These are phyloP conservation scores for Tolypocladium pustulatum DNA, from an alignment of 2,329 filamentous ascomycete genomes.

Conservation along the genomic window DNA sequence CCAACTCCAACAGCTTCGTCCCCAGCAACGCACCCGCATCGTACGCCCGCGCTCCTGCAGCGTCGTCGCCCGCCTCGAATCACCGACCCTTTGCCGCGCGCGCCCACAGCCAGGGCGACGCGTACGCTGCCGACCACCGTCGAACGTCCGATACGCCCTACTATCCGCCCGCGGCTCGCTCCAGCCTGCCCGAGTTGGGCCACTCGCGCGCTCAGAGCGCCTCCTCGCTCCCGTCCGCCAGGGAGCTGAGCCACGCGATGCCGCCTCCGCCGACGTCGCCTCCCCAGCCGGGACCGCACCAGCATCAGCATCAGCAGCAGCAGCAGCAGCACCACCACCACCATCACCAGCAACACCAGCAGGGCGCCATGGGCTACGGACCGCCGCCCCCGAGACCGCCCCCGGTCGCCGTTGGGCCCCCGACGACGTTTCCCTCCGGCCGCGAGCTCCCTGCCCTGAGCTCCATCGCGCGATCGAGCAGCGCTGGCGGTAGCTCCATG, in stretches of 20 bases:
- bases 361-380: slow-evolving; percentile 27
- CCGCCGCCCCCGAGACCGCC: slow-evolving; percentile 36
- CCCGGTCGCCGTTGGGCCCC: slow-evolving; percentile 29
- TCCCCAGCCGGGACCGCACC: slow-evolving; percentile 21
- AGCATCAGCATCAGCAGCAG: slow-evolving; percentile 16
- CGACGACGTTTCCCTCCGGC: slow-evolving; percentile 33
- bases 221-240: slow-evolving; percentile 30
- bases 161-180: slow-evolving; percentile 21
- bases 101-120: slow-evolving; percentile 5
- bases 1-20: not conserved
- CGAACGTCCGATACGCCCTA: slow-evolving; percentile 33
- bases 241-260: slow-evolving; percentile 29
- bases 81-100: slow-evolving; percentile 1
- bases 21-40: not conserved
- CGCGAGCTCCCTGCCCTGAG: slow-evolving; percentile 44
- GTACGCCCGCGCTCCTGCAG: not conserved
- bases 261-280: slow-evolving; percentile 34
- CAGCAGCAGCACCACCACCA: slow-evolving; percentile 16
- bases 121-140: slow-evolving; percentile 22
- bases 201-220: slow-evolving; percentile 33
- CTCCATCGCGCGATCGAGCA: slow-evolving; percentile 34
- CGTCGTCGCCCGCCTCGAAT: slow-evolving; percentile 3
- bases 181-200: slow-evolving; percentile 19
- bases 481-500: slow-evolving; percentile 43
- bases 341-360: slow-evolving; percentile 16